These are phyloP conservation scores for Lasiosphaeria ovina DNA, from an alignment of 495 filamentous ascomycete genomes.

Conservation along the genomic window DNA sequence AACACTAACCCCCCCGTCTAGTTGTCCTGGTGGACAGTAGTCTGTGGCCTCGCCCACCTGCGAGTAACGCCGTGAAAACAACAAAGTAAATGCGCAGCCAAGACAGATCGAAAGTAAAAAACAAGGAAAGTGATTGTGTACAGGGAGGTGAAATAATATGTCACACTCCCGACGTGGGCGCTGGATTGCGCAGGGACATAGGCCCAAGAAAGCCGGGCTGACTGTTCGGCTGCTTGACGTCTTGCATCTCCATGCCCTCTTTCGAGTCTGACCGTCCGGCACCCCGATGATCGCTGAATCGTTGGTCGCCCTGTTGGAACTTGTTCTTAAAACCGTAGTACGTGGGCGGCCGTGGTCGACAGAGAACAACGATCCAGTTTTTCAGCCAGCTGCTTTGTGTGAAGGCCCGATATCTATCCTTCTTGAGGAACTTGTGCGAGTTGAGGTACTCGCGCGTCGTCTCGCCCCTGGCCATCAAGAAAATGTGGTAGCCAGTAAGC, in stretches of 20 bases:
- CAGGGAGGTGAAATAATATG: background rate
- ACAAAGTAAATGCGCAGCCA: background rate
- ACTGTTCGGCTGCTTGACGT: constrained; percentile 22
- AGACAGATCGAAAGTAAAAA: background rate
- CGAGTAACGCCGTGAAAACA: background rate
- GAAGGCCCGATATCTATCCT: constrained; percentile 88
- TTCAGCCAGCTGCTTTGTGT: constrained; percentile 71
- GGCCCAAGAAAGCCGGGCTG: constrained; percentile 35
- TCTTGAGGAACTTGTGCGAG: constrained; percentile 88
- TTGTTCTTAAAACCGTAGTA: constrained; percentile 82
- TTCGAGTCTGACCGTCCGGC: constrained; percentile 18
- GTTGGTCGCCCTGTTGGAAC: constrained; percentile 80
- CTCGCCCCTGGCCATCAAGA: constrained; percentile 84
- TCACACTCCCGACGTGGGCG: background rate
- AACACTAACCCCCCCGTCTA: background rate
- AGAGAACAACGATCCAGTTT: constrained; percentile 81
- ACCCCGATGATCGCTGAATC: constrained; percentile 51
- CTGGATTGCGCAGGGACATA: constrained; percentile 22
- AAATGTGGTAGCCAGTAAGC: constrained; percentile 83
- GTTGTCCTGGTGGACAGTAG: background rate
- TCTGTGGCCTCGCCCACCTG: background rate
- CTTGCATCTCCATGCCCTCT: constrained; percentile 47
- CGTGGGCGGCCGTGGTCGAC: constrained; percentile 79
- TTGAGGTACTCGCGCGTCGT: constrained; percentile 96
- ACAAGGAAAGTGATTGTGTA: background rate